A percentile compares a stretch with the other conserved stretches of the same genome.
Evolutionary conservation across 768 basidiomycete species (phyloP).

Genomic region (Rubroboletus satanas): DNA sequence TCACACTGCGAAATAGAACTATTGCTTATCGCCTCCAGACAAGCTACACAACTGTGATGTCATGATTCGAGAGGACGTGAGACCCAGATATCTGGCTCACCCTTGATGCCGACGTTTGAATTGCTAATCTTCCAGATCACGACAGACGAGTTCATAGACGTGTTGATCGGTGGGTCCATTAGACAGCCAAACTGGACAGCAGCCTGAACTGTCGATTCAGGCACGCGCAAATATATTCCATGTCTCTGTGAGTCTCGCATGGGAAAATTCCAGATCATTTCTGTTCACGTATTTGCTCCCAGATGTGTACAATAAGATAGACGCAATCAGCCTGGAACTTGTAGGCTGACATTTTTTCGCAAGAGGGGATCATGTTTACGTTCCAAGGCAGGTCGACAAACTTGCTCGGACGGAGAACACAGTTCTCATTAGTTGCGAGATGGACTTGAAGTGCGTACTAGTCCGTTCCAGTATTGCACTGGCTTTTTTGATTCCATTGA

Average conservation of each 20-base stretch:
- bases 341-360: constrained; percentile 10
- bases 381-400: constrained; percentile 56
- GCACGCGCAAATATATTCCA: constrained; percentile 91
- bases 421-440: constrained; percentile 95
- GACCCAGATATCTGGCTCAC: constrained; percentile 4
- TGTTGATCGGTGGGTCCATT: constrained; percentile 70
- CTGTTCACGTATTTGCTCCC: background rate
- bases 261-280: background rate
- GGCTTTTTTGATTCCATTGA: background rate
- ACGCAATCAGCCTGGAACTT: constrained; percentile 79
- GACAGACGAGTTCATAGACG: constrained; percentile 96
- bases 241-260: constrained; percentile 66
- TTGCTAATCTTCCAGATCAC: constrained; percentile 60
- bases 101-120: constrained; percentile 2
- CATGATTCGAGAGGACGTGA: constrained; percentile 96
- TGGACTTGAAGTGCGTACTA: constrained; percentile 82
- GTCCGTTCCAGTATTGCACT: background rate
- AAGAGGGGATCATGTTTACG: background rate
- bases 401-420: constrained; percentile 77
- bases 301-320: constrained; percentile 98
- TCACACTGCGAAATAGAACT: background rate
- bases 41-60: constrained; percentile 94
- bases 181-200: background rate
- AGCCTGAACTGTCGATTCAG: constrained; percentile 34
- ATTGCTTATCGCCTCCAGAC: constrained; percentile 41